These are phyloP conservation scores for Neurospora sp. DNA, from an alignment of 2,329 filamentous ascomycete genomes.

Conservation along the genomic window DNA sequence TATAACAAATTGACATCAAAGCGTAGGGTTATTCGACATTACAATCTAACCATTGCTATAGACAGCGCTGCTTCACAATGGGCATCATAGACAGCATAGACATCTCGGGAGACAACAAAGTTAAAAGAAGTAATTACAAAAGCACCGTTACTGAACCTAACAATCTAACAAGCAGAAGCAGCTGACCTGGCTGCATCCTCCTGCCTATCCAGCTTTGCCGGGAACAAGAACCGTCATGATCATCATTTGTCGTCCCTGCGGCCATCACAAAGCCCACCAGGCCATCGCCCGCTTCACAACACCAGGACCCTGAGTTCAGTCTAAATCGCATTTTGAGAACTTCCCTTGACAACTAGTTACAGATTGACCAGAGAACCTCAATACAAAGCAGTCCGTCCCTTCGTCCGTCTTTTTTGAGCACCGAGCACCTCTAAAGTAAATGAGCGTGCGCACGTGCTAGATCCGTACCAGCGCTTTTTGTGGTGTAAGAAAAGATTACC, in stretches of 20 bases:
- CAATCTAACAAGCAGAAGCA: neutral
- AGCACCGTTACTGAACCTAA: neutral
- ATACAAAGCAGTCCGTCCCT: conserved; percentile 13
- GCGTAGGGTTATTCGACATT: neutral
- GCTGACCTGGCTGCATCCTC: neutral
- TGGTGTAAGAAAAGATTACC: conserved; percentile 11
- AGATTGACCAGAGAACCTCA: conserved; percentile 15
- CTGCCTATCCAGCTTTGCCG: neutral
- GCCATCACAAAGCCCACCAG: neutral
- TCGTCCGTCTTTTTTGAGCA: conserved; percentile 18
- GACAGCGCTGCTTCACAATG: neutral
- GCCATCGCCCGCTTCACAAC: neutral
- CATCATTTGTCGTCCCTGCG: neutral
- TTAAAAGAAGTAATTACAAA: neutral
- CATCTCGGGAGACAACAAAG: neutral
- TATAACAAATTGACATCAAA: neutral
- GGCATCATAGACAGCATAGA: neutral
- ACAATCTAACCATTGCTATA: neutral
- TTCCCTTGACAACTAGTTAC: conserved; percentile 17
- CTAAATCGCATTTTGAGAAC: conserved; percentile 21
- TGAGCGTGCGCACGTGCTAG: conserved; percentile 16
- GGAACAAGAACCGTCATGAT: neutral
- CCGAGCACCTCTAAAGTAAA: conserved; percentile 17
- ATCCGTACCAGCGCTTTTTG: conserved; percentile 16
- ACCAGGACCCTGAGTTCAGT: conserved; percentile 13